Evolutionary conservation across 176 grass and related monocot genomes (phyloP).

Genomic region (Oryza brachyantha): DNA sequence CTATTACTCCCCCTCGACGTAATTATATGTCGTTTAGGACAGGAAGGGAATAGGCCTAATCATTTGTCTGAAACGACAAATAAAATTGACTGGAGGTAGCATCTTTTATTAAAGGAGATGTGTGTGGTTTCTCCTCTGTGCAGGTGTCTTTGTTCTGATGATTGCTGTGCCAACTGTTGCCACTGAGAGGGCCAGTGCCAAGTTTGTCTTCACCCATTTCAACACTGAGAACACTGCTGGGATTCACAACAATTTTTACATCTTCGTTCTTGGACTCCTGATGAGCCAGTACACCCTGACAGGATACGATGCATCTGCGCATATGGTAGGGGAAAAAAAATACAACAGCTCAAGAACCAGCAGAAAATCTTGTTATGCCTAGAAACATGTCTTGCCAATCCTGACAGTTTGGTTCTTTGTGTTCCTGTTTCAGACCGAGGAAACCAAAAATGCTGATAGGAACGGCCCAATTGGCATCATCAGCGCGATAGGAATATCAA

Average conservation of each 20-base stretch:
- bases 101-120: background rate
- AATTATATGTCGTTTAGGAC: no score
- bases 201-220: conserved; percentile 90
- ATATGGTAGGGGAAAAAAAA: conserved; percentile 47
- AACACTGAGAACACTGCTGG: conserved; percentile 75
- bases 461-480: conserved; percentile 85
- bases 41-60: no score
- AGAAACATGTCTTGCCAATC: background rate
- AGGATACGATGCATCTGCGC: conserved; percentile 87
- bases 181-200: conserved; percentile 69
- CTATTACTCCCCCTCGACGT: no score
- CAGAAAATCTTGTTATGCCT: background rate
- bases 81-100: no score
- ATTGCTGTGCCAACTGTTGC: conserved; percentile 66
- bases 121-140: background rate
- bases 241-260: conserved; percentile 80
- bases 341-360: background rate
- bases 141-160: conserved; percentile 85
- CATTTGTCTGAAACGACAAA: no score
- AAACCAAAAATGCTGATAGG: conserved; percentile 80
- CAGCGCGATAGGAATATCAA: conserved; percentile 71
- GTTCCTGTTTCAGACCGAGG: conserved; percentile 56
- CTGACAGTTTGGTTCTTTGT: background rate
- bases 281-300: conserved; percentile 90
- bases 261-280: conserved; percentile 76